A percentile compares a stretch with the other conserved stretches of the same genome.
These are phyloP conservation scores for Yamadazyma endophytica DNA, from an alignment of 805 yeast species.

Conservation along the genomic window DNA sequence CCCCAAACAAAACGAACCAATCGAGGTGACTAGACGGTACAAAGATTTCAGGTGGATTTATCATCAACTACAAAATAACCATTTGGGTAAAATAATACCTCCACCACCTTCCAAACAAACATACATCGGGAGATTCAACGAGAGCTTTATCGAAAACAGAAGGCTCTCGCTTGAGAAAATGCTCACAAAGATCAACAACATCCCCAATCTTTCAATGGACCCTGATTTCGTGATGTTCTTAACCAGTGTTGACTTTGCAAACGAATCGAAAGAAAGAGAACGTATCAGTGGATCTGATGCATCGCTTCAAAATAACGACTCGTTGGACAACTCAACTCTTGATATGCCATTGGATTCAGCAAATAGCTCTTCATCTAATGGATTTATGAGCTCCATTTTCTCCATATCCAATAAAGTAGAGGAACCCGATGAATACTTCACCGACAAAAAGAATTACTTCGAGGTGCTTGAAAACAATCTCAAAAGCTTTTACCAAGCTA, in stretches of 20 bases:
- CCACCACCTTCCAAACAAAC: slow-evolving; percentile 94
- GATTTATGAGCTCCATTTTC: slow-evolving; percentile 69
- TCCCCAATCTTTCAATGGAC: slow-evolving; percentile 59
- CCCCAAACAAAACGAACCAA: slow-evolving; percentile 29
- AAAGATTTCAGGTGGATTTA: slow-evolving; percentile 93
- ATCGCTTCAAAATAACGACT: slow-evolving; percentile 28
- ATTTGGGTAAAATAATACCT: slow-evolving; percentile 88
- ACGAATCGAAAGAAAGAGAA: slow-evolving; percentile 70
- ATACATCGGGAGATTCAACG: slow-evolving; percentile 85
- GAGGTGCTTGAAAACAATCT: slow-evolving; percentile 73
- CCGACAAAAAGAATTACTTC: slow-evolving; percentile 61
- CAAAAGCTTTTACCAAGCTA: slow-evolving; percentile 59
- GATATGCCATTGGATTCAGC: slow-evolving; percentile 25
- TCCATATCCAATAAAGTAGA: slow-evolving; percentile 62
- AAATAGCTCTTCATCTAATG: slow-evolving; percentile 18
- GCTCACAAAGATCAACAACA: slow-evolving; percentile 67
- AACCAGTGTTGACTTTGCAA: slow-evolving; percentile 64
- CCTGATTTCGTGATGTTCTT: slow-evolving; percentile 75
- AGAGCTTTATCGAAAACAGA: slow-evolving; percentile 83
- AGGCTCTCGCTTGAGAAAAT: slow-evolving; percentile 80
- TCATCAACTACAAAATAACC: slow-evolving; percentile 77
- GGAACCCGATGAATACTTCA: slow-evolving; percentile 78
- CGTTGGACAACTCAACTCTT: slow-evolving; percentile 35
- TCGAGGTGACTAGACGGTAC: slow-evolving; percentile 73
- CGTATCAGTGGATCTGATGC: slow-evolving; percentile 52